These are phyloP conservation scores for Lobosporangium transversale DNA, from an alignment of 192 early-diverging fungal species.

Conservation along the genomic window DNA sequence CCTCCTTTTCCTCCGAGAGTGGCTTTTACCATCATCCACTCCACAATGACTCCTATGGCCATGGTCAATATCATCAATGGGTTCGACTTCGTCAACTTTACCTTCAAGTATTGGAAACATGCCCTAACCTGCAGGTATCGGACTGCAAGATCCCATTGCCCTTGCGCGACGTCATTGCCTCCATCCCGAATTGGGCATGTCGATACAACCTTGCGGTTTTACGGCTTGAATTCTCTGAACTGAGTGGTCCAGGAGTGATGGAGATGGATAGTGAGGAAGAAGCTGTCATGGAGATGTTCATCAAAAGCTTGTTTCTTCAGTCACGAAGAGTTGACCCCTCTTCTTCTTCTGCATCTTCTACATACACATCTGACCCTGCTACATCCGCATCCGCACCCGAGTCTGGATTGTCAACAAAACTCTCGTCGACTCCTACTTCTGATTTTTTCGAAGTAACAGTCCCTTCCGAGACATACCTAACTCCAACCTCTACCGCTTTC, in stretches of 20 bases:
- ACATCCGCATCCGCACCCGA: background rate
- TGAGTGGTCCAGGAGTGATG: slow-evolving; percentile 5
- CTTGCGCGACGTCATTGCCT: slow-evolving; percentile 15
- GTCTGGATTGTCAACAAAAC: background rate
- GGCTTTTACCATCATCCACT: background rate
- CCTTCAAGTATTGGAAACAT: slow-evolving; percentile 12
- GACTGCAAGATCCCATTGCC: slow-evolving; percentile 16
- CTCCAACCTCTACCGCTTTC: background rate
- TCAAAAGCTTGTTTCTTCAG: slow-evolving; percentile 22
- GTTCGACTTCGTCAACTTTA: slow-evolving; percentile 5
- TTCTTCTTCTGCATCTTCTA: background rate
- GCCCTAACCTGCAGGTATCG: slow-evolving; percentile 9
- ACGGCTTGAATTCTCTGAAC: slow-evolving; percentile 18
- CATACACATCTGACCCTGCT: background rate
- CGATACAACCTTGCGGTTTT: background rate
- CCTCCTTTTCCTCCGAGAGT: too few species aligned
- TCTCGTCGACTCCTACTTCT: background rate
- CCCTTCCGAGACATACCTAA: background rate
- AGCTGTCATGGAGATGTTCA: slow-evolving; percentile 37
- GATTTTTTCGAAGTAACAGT: background rate
- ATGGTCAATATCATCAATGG: background rate
- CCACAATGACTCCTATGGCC: background rate
- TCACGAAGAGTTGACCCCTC: background rate
- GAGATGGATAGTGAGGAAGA: slow-evolving; percentile 36
- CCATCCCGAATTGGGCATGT: slow-evolving; percentile 24